Evolutionary conservation across 1,284 basidiomycete genomes (phyloP), one percentile per base, ranked within the genome.

Genomic region (Cryptococcus sp.): DNA sequence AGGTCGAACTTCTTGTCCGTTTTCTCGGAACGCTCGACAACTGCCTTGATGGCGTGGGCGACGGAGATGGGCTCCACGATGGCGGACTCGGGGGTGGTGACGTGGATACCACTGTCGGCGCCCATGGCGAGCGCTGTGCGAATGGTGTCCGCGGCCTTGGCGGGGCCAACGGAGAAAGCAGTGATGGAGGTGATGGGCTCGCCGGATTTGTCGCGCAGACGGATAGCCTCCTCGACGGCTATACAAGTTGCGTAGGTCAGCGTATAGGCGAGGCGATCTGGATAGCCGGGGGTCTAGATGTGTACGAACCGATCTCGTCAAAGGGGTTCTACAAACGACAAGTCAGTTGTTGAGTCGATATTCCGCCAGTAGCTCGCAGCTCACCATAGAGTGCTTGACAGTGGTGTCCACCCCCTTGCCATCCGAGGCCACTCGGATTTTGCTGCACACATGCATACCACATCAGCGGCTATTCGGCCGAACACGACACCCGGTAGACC

Each of bases 91-190:
- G 87, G 84, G 15, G 88, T 81, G 76, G 92, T 89, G 77, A 98
- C 84, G 78, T 98, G 94, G 65, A 98, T 86, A 53, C 85, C 94
- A 15, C 86, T 81, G 81, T 99, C 95, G 13, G 95, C 96, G 46
- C 95, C 95, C 90, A 98, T 97, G 23, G 96, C 95, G 37, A 98
- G 86, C 0, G 93, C 95, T 0, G 94, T 97, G 56, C 95, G 89
- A 40, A 98, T 84, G 3, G 89, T 93, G 73, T 98, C 96, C 44
- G 84, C 73, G 1, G 91, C 82, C 76, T 98, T 98, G 11, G 93
- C 77, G 1, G 93, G 91, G 4, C 96, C 96, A 61, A 97, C 91
- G 13, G 93, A 90, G 45, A 98, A 83, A 50, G 89, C 92, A 48
- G 89, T 91, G 72, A 97, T 96, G 53, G 85, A 87, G 67, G 87